A percentile compares a stretch with the other conserved stretches of the same genome.
Conservation (phyloP, 2,329 filamentous ascomycete species). For the Biscogniauxia marginata region DNA sequence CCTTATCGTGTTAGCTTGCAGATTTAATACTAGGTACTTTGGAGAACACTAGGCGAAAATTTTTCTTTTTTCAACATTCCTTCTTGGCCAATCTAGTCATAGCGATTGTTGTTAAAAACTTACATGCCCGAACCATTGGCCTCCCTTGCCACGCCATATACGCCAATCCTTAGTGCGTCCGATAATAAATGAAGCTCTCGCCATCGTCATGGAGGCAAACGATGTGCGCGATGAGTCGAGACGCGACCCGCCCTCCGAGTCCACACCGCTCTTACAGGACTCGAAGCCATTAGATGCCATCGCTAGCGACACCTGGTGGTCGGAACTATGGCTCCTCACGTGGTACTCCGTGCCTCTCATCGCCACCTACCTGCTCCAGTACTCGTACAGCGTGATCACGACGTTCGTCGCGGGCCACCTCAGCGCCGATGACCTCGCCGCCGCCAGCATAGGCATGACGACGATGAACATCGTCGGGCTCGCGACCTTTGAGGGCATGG, state of each 20-base stretch:
- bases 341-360: constrained; percentile 49
- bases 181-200: not conserved
- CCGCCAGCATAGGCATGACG: constrained; percentile 50
- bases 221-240: not conserved
- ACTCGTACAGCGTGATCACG: constrained; percentile 50
- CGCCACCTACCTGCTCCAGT: constrained; percentile 54
- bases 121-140: not conserved
- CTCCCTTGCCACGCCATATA: not conserved
- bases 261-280: constrained; percentile 20
- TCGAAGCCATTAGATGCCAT: constrained; percentile 10
- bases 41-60: too few species aligned
- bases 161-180: not conserved
- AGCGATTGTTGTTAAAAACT: not conserved
- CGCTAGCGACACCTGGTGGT: constrained; percentile 10
- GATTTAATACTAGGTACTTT: too few species aligned
- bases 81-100: not conserved
- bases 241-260: constrained; percentile 13
- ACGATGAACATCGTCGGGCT: constrained; percentile 54
- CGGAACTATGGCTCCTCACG: constrained; percentile 28
- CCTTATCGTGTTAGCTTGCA: not conserved
- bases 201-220: not conserved
- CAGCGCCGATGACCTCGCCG: constrained; percentile 50
- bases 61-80: too few species aligned
- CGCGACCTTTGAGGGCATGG: constrained; percentile 50
- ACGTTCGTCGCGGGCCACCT: constrained; percentile 53